phyloP scores from a whole-genome alignment of 441 rosid species.

The Euphorbia schlechtendalii region DNA sequence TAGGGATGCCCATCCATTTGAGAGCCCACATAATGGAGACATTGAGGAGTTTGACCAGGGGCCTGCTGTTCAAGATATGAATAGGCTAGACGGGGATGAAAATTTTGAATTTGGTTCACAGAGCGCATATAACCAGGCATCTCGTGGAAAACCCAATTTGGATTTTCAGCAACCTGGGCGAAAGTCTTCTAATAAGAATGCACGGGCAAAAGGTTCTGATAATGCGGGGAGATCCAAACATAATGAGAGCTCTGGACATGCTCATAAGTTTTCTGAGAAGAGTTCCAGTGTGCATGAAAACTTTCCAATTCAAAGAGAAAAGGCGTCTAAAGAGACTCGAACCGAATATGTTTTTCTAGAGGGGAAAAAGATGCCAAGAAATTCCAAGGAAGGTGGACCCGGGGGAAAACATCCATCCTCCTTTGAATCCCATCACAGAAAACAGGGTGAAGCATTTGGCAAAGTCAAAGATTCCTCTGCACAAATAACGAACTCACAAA shows the following conservation, averaged over 20 bases:
- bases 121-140: constrained; percentile 33
- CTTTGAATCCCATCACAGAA: constrained; percentile 38
- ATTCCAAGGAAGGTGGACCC: constrained; percentile 46
- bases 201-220: constrained; percentile 35
- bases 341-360: constrained; percentile 40
- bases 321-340: constrained; percentile 40
- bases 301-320: constrained; percentile 42
- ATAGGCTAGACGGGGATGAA: constrained; percentile 36
- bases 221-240: constrained; percentile 39
- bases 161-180: constrained; percentile 39
- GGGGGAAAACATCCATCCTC: constrained; percentile 44
- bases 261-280: constrained; percentile 41
- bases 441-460: constrained; percentile 49
- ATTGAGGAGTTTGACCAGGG: constrained; percentile 31
- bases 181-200: constrained; percentile 38
- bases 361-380: constrained; percentile 47
- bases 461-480: constrained; percentile 47
- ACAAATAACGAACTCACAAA: constrained; percentile 37
- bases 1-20: constrained; percentile 32
- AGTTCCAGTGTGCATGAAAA: constrained; percentile 34
- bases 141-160: constrained; percentile 42
- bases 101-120: constrained; percentile 31
- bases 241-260: constrained; percentile 40
- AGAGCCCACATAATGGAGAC: constrained; percentile 29
- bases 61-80: constrained; percentile 33